Evolutionary conservation across 768 basidiomycete species (phyloP).

Genomic region (Boletus reticuloceps): DNA sequence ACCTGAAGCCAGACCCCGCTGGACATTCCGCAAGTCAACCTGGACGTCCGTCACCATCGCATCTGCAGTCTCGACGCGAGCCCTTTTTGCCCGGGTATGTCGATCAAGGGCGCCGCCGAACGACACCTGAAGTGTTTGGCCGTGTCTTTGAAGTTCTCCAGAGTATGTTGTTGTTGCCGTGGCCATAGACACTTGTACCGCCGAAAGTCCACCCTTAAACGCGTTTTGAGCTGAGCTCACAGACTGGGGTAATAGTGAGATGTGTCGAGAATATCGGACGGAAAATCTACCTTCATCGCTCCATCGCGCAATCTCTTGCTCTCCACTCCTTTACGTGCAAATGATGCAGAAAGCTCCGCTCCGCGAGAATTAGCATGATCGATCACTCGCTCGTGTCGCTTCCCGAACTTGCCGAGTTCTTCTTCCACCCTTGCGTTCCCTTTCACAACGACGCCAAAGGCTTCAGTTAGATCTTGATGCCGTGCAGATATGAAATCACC

Average conservation of each 20-base stretch:
- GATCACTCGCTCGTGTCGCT: conserved; percentile 48
- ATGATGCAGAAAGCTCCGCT: conserved; percentile 36
- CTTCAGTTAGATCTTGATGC: conserved; percentile 61
- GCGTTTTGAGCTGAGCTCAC: conserved; percentile 37
- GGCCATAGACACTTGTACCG: conserved; percentile 44
- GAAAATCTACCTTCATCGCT: conserved; percentile 51
- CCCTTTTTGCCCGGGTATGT: conserved; percentile 61
- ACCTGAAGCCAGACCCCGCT: conserved; percentile 48
- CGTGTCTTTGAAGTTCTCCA: conserved; percentile 48
- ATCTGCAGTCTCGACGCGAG: conserved; percentile 59
- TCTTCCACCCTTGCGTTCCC: conserved; percentile 57
- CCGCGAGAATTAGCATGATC: conserved; percentile 42
- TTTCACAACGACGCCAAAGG: conserved; percentile 49
- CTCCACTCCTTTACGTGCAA: conserved; percentile 49
- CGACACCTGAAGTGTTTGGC: conserved; percentile 41
- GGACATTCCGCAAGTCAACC: conserved; percentile 49
- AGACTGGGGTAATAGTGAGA: conserved; percentile 36
- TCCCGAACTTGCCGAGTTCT: conserved; percentile 44
- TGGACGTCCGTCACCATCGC: conserved; percentile 48
- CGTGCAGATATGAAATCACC: conserved; percentile 67
- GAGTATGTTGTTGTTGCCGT: conserved; percentile 51
- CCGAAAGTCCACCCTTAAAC: conserved; percentile 41
- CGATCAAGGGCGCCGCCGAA: conserved; percentile 60
- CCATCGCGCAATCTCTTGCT: conserved; percentile 56
- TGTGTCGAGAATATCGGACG: neutral